Percentiles rank a stretch among this genome's conserved stretches.
These are phyloP conservation scores for Abrus pulchellus DNA, from an alignment of 306 rosid genomes.

Conservation along the genomic window DNA sequence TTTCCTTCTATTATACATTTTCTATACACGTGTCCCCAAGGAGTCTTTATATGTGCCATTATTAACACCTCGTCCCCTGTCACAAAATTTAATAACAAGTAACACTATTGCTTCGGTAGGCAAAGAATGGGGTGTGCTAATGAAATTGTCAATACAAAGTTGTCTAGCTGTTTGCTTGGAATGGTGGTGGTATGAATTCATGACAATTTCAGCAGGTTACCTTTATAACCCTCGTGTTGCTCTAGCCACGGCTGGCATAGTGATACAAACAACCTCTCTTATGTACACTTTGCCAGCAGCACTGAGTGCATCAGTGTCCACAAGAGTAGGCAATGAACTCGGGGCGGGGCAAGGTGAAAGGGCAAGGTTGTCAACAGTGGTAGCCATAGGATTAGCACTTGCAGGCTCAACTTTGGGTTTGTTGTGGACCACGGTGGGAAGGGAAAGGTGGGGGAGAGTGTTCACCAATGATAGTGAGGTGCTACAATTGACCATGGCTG, in stretches of 20 bases:
- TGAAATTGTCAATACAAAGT: slow-evolving; percentile 63
- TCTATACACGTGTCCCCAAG: slow-evolving; percentile 27
- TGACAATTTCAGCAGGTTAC: slow-evolving; percentile 71
- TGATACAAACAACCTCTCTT: slow-evolving; percentile 71
- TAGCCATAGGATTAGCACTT: slow-evolving; percentile 59
- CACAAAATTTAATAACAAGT: neutral
- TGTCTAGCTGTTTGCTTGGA: slow-evolving; percentile 83
- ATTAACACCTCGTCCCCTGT: neutral
- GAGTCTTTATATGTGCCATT: slow-evolving; percentile 39
- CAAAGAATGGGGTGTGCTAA: slow-evolving; percentile 63
- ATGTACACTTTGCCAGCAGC: slow-evolving; percentile 71
- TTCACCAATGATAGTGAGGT: slow-evolving; percentile 61
- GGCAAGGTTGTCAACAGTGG: slow-evolving; percentile 59
- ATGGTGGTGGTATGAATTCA: slow-evolving; percentile 93
- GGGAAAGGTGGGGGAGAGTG: slow-evolving; percentile 60
- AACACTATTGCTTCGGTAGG: slow-evolving; percentile 8
- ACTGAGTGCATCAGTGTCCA: slow-evolving; percentile 65
- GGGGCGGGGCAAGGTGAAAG: slow-evolving; percentile 53
- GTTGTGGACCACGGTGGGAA: slow-evolving; percentile 56
- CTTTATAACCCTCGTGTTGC: slow-evolving; percentile 64
- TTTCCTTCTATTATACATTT: slow-evolving; percentile 61
- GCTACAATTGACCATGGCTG: slow-evolving; percentile 54
- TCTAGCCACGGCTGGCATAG: slow-evolving; percentile 66
- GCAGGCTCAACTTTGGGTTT: slow-evolving; percentile 58
- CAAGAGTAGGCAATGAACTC: slow-evolving; percentile 70